Evolutionary conservation across 2,329 filamentous ascomycete genomes (phyloP).

Genomic region (Cercospora sp.): DNA sequence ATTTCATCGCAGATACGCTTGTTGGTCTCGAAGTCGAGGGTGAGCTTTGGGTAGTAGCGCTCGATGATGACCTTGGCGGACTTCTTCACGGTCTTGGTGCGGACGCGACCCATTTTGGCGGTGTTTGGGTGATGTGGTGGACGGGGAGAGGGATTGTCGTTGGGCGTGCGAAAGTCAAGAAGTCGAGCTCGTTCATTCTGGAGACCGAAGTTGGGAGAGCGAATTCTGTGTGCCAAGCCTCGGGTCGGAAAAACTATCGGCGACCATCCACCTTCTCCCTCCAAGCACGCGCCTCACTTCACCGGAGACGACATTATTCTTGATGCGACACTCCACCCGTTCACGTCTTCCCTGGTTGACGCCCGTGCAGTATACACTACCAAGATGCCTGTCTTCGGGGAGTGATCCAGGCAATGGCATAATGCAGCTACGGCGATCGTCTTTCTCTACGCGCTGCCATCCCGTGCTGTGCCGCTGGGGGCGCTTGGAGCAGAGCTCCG

Average conservation of each 20-base stretch:
- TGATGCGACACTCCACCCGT: not conserved
- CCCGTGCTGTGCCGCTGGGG: slow-evolving; percentile 13
- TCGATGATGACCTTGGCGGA: slow-evolving; percentile 99
- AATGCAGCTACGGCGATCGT: not conserved
- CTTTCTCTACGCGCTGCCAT: not conserved
- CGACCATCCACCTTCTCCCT: not conserved
- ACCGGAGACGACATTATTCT: not conserved
- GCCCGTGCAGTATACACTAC: no score
- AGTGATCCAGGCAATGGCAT: not conserved
- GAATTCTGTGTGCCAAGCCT: slow-evolving; percentile 9
- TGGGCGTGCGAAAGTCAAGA: slow-evolving; percentile 12
- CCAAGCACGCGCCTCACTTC: not conserved
- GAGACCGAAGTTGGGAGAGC: not conserved
- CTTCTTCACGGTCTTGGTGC: slow-evolving; percentile 70
- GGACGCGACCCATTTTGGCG: slow-evolving; percentile 57
- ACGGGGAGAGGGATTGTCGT: slow-evolving; percentile 14
- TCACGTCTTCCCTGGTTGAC: not conserved
- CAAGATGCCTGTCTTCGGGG: not conserved
- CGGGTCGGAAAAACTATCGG: not conserved
- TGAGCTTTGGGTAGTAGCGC: slow-evolving; percentile 91
- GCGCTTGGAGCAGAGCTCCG: slow-evolving; percentile 11
- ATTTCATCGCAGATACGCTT: slow-evolving; percentile 99
- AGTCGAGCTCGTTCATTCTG: not conserved
- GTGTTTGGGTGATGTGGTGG: slow-evolving; percentile 27
- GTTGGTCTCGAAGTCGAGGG: slow-evolving; percentile 99